A percentile compares a stretch with the other conserved stretches of the same genome.
Evolutionary conservation across 2,329 filamentous ascomycete genomes (phyloP).

Genomic region (Cercospora sojina): DNA sequence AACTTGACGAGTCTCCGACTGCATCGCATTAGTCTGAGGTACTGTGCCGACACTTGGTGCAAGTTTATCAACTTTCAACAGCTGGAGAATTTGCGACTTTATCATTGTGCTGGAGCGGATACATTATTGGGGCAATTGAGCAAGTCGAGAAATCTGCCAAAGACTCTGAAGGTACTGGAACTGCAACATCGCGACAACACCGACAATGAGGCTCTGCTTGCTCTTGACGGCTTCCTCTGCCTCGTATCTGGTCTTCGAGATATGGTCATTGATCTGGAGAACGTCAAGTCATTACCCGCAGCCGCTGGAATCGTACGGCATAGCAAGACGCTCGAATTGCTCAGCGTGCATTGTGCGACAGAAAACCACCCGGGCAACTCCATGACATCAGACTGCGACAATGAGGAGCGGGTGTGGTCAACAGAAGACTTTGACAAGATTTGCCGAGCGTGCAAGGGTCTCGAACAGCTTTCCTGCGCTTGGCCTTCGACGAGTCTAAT

Average conservation of each 20-base stretch:
- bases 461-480: constrained; percentile 50
- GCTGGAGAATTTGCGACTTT: constrained; percentile 45
- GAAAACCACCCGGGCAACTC: constrained; percentile 9
- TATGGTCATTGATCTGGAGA: constrained; percentile 47
- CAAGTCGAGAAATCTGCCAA: constrained; percentile 47
- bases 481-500: constrained; percentile 49
- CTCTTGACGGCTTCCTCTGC: constrained; percentile 50
- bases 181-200: constrained; percentile 51
- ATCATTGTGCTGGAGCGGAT: constrained; percentile 49
- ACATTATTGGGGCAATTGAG: constrained; percentile 49
- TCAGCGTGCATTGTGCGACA: constrained; percentile 46
- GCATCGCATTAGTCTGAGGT: constrained; percentile 48
- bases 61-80: constrained; percentile 48
- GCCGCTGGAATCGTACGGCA: constrained; percentile 48
- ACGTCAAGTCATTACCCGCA: constrained; percentile 44
- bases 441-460: constrained; percentile 44
- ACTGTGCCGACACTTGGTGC: constrained; percentile 51
- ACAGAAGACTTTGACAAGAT: constrained; percentile 47
- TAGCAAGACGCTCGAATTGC: constrained; percentile 45
- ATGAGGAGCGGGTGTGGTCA: constrained; percentile 48
- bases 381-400: constrained; percentile 30
- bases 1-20: constrained; percentile 46
- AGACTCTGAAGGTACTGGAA: constrained; percentile 47
- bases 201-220: constrained; percentile 48
- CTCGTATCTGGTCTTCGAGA: constrained; percentile 47